Evolutionary conservation across 1,284 basidiomycete genomes (phyloP), one percentile per base, ranked within the genome.

Genomic region (Irpex sp.): DNA sequence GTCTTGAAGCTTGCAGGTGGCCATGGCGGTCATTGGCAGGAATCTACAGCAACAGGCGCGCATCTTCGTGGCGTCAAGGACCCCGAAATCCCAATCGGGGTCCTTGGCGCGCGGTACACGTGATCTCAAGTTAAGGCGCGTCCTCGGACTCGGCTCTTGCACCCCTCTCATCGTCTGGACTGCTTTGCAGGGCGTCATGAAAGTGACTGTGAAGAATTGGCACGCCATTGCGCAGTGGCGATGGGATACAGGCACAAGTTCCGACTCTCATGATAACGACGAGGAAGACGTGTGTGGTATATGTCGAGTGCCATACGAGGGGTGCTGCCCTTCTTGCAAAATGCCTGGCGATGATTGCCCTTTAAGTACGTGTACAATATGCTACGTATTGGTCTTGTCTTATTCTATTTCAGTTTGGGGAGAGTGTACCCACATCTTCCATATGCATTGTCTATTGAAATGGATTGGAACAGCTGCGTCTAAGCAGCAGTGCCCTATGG

Each of bases 271-370:
- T 31, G 77, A 76, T 17, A 74, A 74, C 37, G 75, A 67, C 3
- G 82, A 86, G 52, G 83, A 86, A 8, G 94, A 97, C 68, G 92
- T 97, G 13, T 98, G 96, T 75, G 96, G 96, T 5, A 97, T 97
- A 67, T 97, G 96, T 76, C 87, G 94, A 56, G 88, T 94, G 4
- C 87, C 94, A 0, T 97, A 89, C 71, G 96, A 98, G 74, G 92
- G 91, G 0, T 96, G 93, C 70, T 97, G 96, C 78, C 94, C 96
- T 4, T 85, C 89, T 3, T 98, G 96, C 78, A 96, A 95, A 76
- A 86, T 96, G 70, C 96, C 96, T 0, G 96, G 96, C n/a, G 96
- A 97, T 68, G 94, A 96, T 71, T 97, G 96, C 80, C 96, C 96
- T 1, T 79, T 97, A 36, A 97, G 96, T 97, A 70, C 72, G 88